Evolutionary conservation across 108 stramenopile genomes (phyloP), one percentile per base, ranked within the genome.

Genomic region (Chaetoceros tenuissimus): DNA sequence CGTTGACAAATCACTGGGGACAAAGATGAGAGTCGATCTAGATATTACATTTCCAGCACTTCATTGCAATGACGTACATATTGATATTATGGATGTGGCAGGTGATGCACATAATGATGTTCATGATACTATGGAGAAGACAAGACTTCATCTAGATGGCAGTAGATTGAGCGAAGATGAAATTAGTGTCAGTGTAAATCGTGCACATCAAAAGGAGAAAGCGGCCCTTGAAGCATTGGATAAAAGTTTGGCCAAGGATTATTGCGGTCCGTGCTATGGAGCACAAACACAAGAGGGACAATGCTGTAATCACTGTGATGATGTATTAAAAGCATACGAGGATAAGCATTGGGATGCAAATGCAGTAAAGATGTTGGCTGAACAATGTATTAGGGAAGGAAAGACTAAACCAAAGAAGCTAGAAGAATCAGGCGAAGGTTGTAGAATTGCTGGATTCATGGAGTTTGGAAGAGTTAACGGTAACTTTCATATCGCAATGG

Each of bases 31-130:
- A 43, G 94, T 99, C 64, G 74, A 94, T 64, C 47, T 97, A 8
- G 92, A 99, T 75, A 89, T 99, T 23, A 97, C 98, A 24, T 99
- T 99, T 61, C 96, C 96, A 34, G 72, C 77, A 3, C 63, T 99
- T 50, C 81, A 80, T 28, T 99, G 98, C 74, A 73, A 80, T 18
- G 96, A 99, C 65, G 70, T 97, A 44, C 97, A 99, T 63, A 57
- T 99, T 30, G 97, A 99, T 68, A 94, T 89, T 0, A 98, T 99
- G 75, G 98, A 99, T 64, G 93, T 97, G 21, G 96, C 98, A 2
- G 98, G 98, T 3, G 97, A 99, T 68, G 92, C 95, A 18, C 96
- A 98, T 64, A 52, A 96, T 20, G 66, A 90, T 53, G 61, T 97
- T n/a, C 89, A 89, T 26, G 94, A 97, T 46, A 80, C 75, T 1